Base-by-base conservation (phyloP, 352 stramenopile species). In the Thraustochytrium sp. region DNA sequence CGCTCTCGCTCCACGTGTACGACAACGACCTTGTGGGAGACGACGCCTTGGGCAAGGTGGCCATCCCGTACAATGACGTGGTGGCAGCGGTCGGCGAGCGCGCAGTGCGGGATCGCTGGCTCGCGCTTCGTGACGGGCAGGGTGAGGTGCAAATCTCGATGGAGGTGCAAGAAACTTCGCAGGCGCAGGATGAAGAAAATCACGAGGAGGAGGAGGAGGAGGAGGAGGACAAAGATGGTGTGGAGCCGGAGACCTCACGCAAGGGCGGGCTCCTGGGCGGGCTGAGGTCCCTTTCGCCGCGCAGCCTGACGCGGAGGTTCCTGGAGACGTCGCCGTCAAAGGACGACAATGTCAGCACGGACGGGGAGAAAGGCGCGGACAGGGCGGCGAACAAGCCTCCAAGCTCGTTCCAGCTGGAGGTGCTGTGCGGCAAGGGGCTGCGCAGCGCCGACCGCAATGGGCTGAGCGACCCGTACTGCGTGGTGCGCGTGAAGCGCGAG, bases 391-490 rank as follows among this genome's bases (percentile, higher is more conserved):
- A 9, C 59, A 16, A 11, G 4, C 8, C 9, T 8, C 59, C 59
- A 16, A 16, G 8, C 16, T 4, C 38, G 13, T 36, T 75, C 18
- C 9, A 75, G 26, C 46, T 80, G 4, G 5, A 16, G 36, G 0
- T 80, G 11, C 13, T 65, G 23, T 26, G 53, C 37, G 68, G 42
- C 31, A 61, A 68, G 68, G 68, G 68, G 18, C 9, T 80, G 21
- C 53, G 46, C 68, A 80, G 44, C 68, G 46, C 68, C 18, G 68
- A 80, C 40, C 9, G 16, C 13, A 68, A 68, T 29, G 46, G 48
- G 4, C n/a, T 46, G 26, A 80, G 40, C 26, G 68, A 80, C 36
- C 68, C 68, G 16, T 80, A 72, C 42, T 80, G 68, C 44, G 38
- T 37, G 23, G 42, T 80, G 18, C 68, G 48, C 11, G 9, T 80